A percentile compares a stretch with the other conserved stretches of the same genome.
Evolutionary conservation across 1,284 basidiomycete genomes (phyloP).

Genomic region (Puccinia brachypodii): DNA sequence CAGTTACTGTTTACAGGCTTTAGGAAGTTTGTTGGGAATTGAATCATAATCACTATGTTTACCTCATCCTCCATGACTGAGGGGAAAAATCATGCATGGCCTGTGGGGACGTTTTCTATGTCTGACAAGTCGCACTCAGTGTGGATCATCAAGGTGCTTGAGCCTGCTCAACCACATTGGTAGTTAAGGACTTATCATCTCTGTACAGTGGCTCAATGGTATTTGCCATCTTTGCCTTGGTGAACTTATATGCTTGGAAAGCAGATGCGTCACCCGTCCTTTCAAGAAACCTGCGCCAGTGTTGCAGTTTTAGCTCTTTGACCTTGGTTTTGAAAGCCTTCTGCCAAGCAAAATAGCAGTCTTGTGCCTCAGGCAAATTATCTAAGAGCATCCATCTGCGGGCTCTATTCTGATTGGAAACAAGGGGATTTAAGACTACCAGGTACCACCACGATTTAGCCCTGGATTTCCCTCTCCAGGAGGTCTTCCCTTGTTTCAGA

Average conservation of each 20-base stretch:
- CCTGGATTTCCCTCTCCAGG: not conserved
- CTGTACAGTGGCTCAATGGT: not conserved
- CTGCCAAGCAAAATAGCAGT: slow-evolving; percentile 18
- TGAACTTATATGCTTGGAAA: slow-evolving; percentile 7
- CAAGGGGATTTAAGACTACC: not conserved
- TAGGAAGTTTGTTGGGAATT: slow-evolving; percentile 18
- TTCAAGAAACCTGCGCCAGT: slow-evolving; percentile 4
- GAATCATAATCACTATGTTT: not conserved
- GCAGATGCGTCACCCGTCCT: not conserved
- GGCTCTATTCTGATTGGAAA: not conserved
- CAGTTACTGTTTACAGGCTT: not conserved
- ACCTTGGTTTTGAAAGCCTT: slow-evolving; percentile 17
- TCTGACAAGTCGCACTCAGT: not conserved
- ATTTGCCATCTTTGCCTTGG: not conserved
- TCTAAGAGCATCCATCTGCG: slow-evolving; percentile 17
- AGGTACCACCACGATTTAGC: slow-evolving; percentile 4
- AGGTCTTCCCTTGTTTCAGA: not conserved
- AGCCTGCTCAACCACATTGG: not conserved
- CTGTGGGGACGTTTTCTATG: not conserved
- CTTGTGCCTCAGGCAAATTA: not conserved
- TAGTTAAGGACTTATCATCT: not conserved
- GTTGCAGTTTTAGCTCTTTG: not conserved
- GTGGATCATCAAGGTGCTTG: slow-evolving; percentile 3
- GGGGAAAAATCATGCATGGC: not conserved
- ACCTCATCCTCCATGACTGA: not conserved